Evolutionary conservation across 2,329 filamentous ascomycete genomes (phyloP), one percentile per base, ranked within the genome.

Genomic region (Phoma sp.): DNA sequence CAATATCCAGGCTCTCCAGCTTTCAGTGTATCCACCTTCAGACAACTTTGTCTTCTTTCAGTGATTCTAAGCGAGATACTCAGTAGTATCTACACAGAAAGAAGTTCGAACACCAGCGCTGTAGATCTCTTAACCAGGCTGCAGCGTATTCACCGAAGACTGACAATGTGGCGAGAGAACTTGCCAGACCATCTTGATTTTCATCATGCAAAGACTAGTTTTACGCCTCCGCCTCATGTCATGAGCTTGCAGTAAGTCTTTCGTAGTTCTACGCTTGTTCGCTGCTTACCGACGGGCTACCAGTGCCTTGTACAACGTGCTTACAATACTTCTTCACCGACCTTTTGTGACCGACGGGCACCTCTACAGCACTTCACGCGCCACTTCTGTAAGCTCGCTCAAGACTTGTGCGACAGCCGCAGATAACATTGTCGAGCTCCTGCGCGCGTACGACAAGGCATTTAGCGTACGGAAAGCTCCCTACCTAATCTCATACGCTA

Each of bases 401-500:
- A 74, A 44, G 75, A 73, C 29, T n/a, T 84, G 82, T 53, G 77
- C 78, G 0, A 71, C 72, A 1, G 81, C 82, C 0, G 82, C 82
- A 0, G 70, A 72, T 8, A 72, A 74, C 13, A 83, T 84, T 3
- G 75, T 77, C 12, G 66, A 70, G 3, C 64, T 84, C 0, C 61
- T 84, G 0, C 74, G 76, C 19, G 70, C 73, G 6, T 84, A 84
- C 39, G 74, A 81, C 24, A 67, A 69, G 25, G 70, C 76, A 0
- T 84, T 81, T 36, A 79, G 77, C 1, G 73, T 83, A 1, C 69
- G 74, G 10, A 69, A 76, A 12, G 80, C 82, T 0, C 83, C 83
- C 0, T 85, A 85, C 49, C 68, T 85, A 1, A 77, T 85, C n/a
- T 82, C 80, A 0, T 85, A 85, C 62, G 81, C 83, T 0, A 83